These are phyloP conservation scores for Oryza nivara DNA, from an alignment of 176 grass and related monocot genomes.

Conservation along the genomic window DNA sequence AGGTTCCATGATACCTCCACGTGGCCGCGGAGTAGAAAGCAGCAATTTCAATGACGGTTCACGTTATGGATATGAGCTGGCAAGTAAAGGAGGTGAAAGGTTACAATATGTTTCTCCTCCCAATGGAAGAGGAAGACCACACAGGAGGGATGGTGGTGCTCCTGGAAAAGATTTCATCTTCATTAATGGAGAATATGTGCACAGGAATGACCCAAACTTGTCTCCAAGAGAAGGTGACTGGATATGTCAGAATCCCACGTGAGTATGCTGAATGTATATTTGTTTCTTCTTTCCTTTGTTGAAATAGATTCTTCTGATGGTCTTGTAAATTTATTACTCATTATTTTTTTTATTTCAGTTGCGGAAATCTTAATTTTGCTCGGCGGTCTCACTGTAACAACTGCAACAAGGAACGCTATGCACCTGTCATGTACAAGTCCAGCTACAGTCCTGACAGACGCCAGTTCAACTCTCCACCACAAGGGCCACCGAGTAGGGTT, in stretches of 20 bases:
- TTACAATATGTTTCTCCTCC: background rate
- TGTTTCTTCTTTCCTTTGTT: background rate
- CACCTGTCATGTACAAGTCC: background rate
- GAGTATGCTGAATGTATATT: background rate
- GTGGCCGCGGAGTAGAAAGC: background rate
- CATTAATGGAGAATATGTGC: background rate
- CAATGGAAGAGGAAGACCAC: background rate
- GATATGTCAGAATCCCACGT: background rate
- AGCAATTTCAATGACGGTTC: background rate
- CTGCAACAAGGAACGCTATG: background rate
- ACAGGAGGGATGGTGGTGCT: background rate
- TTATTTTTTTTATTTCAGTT: background rate
- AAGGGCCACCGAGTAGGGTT: background rate
- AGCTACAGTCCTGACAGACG: background rate
- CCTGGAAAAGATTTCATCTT: background rate
- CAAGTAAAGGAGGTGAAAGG: background rate
- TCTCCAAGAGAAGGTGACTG: conserved; percentile 7
- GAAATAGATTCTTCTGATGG: background rate
- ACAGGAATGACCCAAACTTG: conserved; percentile 3
- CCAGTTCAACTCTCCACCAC: background rate
- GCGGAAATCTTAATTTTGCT: background rate
- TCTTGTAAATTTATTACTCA: background rate
- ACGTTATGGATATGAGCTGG: background rate
- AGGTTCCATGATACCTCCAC: background rate
- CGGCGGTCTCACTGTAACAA: background rate